These are phyloP conservation scores for Clonostachys rhizophaga DNA, from an alignment of 2,329 filamentous ascomycete species.

Conservation along the genomic window DNA sequence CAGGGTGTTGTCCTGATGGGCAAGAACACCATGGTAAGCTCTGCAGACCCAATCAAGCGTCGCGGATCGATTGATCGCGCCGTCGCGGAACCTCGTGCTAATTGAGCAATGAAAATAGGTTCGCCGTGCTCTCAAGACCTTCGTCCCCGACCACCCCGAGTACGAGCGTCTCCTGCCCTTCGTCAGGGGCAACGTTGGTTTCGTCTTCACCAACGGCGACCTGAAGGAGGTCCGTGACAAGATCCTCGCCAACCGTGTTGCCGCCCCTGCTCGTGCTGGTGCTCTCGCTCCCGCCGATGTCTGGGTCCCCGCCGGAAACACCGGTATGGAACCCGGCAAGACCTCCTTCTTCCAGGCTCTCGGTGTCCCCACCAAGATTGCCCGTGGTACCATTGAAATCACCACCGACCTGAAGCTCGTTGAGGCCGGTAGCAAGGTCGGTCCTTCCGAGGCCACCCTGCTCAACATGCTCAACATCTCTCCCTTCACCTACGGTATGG, in stretches of 20 bases:
- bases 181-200: slow-evolving; percentile 97
- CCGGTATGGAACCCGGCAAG: slow-evolving; percentile 99
- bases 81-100: slow-evolving; percentile 3
- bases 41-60: too few species aligned
- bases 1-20: slow-evolving; percentile 97
- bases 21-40: slow-evolving; percentile 99
- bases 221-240: slow-evolving; percentile 90
- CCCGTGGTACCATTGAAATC: slow-evolving; percentile 99
- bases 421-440: slow-evolving; percentile 89
- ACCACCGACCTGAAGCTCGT: slow-evolving; percentile 97
- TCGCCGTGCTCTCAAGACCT: slow-evolving; percentile 95
- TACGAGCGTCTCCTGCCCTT: slow-evolving; percentile 96
- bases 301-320: slow-evolving; percentile 96
- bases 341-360: slow-evolving; percentile 99
- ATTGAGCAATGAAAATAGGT: slow-evolving; percentile 45
- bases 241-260: slow-evolving; percentile 95
- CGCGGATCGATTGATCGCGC: slow-evolving; percentile 13
- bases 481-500: slow-evolving; percentile 99
- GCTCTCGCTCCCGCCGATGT: slow-evolving; percentile 91
- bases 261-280: slow-evolving; percentile 96
- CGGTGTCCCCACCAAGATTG: slow-evolving; percentile 99
- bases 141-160: slow-evolving; percentile 85
- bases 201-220: slow-evolving; percentile 98
- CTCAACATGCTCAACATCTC: slow-evolving; percentile 99
- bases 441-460: slow-evolving; percentile 95